phyloP scores from a whole-genome alignment of 768 basidiomycete species.

The Trametes cubensis region DNA sequence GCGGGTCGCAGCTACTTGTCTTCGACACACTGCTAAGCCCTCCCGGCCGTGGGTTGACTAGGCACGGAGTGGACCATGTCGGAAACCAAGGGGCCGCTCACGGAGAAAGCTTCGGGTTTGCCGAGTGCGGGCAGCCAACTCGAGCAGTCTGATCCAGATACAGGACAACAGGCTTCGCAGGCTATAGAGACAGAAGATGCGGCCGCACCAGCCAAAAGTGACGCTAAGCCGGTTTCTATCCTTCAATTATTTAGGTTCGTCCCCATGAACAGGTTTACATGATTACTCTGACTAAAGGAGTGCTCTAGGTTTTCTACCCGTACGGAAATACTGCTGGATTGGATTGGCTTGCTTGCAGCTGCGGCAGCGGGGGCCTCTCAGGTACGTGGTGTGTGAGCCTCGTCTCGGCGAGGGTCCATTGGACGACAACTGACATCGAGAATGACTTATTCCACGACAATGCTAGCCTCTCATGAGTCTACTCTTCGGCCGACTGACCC shows the following conservation, averaged over 20 bases:
- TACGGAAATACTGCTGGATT: constrained; percentile 66
- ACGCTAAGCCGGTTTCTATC: constrained; percentile 36
- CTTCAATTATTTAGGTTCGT: constrained; percentile 33
- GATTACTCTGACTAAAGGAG: not conserved
- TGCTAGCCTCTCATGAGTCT: constrained; percentile 74
- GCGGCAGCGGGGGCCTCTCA: constrained; percentile 82
- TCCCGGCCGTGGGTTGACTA: no score
- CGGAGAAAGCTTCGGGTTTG: no score
- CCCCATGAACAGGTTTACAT: not conserved
- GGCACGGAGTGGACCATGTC: no score
- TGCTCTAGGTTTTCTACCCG: constrained; percentile 67
- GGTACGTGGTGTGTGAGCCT: constrained; percentile 42
- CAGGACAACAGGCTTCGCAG: no score
- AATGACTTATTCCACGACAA: no score
- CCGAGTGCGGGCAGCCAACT: no score
- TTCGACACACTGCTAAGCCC: no score
- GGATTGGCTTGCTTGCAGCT: constrained; percentile 73
- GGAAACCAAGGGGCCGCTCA: no score
- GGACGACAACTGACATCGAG: no score
- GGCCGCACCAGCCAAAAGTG: not conserved
- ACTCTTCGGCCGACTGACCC: constrained; percentile 81
- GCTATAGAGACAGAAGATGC: no score
- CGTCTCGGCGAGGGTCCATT: not conserved
- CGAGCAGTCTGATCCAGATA: no score
- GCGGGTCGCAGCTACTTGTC: no score